Conservation (phyloP, 2,329 filamentous ascomycete genomes). For the Tolypocladium ophioglossoides region DNA sequence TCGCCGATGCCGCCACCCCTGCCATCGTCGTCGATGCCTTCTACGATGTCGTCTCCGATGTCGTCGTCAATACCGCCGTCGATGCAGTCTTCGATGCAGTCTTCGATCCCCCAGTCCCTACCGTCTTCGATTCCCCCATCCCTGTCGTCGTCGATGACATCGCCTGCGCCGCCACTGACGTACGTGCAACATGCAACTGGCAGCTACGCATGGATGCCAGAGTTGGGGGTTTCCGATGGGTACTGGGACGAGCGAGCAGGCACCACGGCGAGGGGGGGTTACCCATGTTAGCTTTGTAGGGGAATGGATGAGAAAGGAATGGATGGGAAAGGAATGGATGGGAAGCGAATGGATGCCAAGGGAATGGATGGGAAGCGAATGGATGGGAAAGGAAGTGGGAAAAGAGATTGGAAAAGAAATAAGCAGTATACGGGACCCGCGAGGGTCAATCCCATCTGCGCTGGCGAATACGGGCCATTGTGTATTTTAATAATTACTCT, state of each 20-base stretch:
- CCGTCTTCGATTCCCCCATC: not conserved
- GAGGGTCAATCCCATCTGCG: not conserved
- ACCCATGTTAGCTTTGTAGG: not conserved
- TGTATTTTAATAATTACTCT: not conserved
- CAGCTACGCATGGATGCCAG: not conserved
- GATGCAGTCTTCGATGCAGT: constrained; percentile 2
- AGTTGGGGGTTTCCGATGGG: not conserved
- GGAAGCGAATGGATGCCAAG: not conserved
- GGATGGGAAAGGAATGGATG: not conserved
- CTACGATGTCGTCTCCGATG: not conserved
- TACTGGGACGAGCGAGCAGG: not conserved
- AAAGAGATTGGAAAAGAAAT: not conserved
- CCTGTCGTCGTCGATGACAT: constrained; percentile 3
- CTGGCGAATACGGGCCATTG: not conserved
- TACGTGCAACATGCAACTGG: constrained; percentile 4
- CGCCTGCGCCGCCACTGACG: constrained; percentile 6
- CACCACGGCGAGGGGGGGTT: not conserved
- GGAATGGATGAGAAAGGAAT: not conserved
- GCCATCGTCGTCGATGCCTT: not conserved
- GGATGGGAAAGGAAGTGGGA: not conserved
- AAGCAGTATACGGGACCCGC: not conserved
- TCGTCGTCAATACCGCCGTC: not conserved
- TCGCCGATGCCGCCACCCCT: not conserved
- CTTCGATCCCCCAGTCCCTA: not conserved
- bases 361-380: not conserved